These are phyloP conservation scores for Candida rishiriensis DNA, from an alignment of 805 yeast genomes.

Conservation along the genomic window DNA sequence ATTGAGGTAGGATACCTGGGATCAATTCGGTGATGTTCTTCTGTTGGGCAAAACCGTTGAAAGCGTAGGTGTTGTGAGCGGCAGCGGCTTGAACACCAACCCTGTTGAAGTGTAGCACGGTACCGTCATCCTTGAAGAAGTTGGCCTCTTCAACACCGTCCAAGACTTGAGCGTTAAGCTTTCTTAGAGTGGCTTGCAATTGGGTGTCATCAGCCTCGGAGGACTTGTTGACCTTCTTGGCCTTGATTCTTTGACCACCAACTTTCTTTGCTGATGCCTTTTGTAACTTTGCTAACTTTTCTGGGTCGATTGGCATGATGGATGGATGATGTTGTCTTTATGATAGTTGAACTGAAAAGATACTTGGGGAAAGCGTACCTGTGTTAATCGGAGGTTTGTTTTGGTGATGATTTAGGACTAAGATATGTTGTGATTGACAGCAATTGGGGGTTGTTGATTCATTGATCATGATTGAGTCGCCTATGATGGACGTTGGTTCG, in stretches of 20 bases:
- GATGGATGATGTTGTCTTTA: not conserved
- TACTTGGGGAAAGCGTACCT: not conserved
- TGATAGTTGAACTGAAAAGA: not conserved
- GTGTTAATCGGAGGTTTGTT: not conserved
- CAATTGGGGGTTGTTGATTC: no score
- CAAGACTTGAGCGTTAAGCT: conserved; percentile 83
- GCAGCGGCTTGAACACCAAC: conserved; percentile 95
- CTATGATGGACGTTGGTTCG: no score
- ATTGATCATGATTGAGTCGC: no score
- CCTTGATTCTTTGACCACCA: conserved; percentile 86
- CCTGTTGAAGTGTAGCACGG: conserved; percentile 91
- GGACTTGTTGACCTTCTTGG: conserved; percentile 65
- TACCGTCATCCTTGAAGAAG: conserved; percentile 95
- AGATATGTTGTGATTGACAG: no score
- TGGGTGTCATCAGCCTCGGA: conserved; percentile 85
- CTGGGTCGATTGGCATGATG: conserved; percentile 85
- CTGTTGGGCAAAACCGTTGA: conserved; percentile 93
- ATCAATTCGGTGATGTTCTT: conserved; percentile 87
- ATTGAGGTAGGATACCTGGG: conserved; percentile 91
- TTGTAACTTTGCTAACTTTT: conserved; percentile 88
- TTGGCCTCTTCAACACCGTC: conserved; percentile 95
- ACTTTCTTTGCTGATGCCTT: conserved; percentile 80
- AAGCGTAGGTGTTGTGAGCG: conserved; percentile 85
- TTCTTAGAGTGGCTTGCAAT: conserved; percentile 82
- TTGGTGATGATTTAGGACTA: not conserved